Evolutionary conservation across 345 rosid species (phyloP).

Genomic region (Kandelia obovata): DNA sequence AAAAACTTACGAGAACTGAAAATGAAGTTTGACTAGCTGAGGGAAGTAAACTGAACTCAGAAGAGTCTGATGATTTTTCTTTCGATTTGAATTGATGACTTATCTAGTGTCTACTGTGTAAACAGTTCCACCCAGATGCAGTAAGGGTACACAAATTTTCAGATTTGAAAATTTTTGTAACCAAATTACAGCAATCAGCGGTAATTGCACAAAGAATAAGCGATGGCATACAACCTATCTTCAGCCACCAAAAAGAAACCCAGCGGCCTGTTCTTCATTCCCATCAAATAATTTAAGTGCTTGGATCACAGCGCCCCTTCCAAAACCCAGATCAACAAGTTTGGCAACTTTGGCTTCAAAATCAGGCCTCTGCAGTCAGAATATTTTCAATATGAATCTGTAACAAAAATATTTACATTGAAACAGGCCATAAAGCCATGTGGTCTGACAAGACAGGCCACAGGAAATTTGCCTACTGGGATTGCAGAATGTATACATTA

Average conservation of each 20-base stretch:
- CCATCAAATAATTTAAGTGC: conserved; percentile 82
- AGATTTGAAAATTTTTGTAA: not conserved
- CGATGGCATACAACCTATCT: not conserved
- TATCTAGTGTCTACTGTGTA: too few relatives aligned
- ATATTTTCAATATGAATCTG: not conserved
- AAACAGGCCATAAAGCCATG: not conserved
- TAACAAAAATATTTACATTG: not conserved
- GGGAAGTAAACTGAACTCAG: too few relatives aligned
- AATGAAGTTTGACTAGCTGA: too few relatives aligned
- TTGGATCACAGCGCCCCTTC: conserved; percentile 73
- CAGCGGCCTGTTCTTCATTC: conserved; percentile 96
- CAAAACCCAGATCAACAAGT: conserved; percentile 86
- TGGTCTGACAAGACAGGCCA: too few relatives aligned
- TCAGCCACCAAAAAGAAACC: conserved; percentile 87
- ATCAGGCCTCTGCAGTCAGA: conserved; percentile 55
- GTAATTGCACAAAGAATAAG: conserved; percentile 1
- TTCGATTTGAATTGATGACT: too few relatives aligned
- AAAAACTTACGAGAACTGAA: too few relatives aligned
- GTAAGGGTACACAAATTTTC: not conserved
- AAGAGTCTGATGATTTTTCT: too few relatives aligned
- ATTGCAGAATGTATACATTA: too few relatives aligned
- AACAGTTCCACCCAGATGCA: not conserved
- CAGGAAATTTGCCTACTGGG: too few relatives aligned
- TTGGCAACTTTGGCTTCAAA: conserved; percentile 87
- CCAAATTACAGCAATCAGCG: not conserved